Evolutionary conservation across 164 flowering plant genomes (phyloP).

Genomic region (Umbellularia californica): DNA sequence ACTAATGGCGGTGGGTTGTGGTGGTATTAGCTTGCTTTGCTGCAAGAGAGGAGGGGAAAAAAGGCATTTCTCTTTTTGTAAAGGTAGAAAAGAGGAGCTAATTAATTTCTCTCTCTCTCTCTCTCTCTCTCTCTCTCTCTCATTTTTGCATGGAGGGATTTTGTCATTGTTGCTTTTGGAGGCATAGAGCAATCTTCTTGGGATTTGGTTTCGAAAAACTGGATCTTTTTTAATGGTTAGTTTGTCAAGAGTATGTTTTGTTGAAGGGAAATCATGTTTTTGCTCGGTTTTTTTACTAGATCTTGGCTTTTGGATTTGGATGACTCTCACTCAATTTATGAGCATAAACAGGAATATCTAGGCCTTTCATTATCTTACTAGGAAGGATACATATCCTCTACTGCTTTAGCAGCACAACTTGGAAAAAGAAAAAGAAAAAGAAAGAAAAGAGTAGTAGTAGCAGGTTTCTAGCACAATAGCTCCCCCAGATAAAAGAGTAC

Average conservation of each 20-base stretch:
- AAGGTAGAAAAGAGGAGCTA: background rate
- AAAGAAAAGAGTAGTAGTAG: no score
- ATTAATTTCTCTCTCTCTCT: no score
- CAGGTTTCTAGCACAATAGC: no score
- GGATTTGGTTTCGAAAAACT: background rate
- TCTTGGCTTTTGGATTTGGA: background rate
- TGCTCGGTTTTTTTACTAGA: background rate
- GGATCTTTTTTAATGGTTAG: background rate
- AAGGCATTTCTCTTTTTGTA: background rate
- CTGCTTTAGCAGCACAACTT: no score
- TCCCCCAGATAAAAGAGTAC: no score
- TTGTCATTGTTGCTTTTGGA: background rate
- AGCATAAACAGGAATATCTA: no score
- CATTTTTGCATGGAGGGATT: background rate
- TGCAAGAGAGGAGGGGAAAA: background rate
- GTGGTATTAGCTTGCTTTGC: conserved; percentile 1
- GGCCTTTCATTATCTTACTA: no score
- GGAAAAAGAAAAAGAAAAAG: no score
- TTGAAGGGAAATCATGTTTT: background rate
- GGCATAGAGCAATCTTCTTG: background rate
- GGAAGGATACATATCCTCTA: no score
- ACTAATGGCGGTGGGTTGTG: background rate
- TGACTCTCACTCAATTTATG: no score
- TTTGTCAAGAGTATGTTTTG: background rate
- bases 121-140: no score